phyloP scores from a whole-genome alignment of 2,329 filamentous ascomycete species.

The Metarhizium brunneum region DNA sequence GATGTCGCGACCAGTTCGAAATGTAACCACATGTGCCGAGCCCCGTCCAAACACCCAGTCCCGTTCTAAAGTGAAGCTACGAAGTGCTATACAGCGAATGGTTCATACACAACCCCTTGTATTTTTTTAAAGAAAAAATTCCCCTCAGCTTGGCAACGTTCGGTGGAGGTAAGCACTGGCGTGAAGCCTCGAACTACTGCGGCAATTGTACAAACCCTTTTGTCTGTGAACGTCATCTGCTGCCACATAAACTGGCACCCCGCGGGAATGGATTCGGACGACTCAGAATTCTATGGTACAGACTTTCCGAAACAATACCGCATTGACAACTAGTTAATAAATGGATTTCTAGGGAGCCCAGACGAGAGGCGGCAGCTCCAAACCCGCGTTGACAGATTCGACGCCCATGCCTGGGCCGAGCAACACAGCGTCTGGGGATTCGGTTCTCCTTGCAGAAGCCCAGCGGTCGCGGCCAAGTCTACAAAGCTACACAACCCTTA shows the following conservation, averaged over 20 bases:
- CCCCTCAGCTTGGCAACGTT: neutral
- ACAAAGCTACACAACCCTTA: slow-evolving; percentile 48
- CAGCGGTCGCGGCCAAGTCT: slow-evolving; percentile 3
- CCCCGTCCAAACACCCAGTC: too few species aligned
- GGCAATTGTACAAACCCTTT: neutral
- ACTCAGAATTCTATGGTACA: slow-evolving; percentile 50
- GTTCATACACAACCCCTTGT: neutral
- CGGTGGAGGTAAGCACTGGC: neutral
- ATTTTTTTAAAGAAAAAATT: neutral
- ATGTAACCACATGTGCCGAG: neutral
- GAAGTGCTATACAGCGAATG: too few species aligned
- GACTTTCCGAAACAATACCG: neutral
- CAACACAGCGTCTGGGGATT: slow-evolving; percentile 1
- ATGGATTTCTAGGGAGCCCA: slow-evolving; percentile 40
- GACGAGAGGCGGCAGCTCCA: slow-evolving; percentile 37
- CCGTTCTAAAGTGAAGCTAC: too few species aligned
- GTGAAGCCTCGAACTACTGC: neutral
- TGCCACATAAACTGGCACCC: too few species aligned
- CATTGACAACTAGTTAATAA: neutral
- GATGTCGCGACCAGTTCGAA: neutral
- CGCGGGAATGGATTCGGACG: slow-evolving; percentile 30
- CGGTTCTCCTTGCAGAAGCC: slow-evolving; percentile 2
- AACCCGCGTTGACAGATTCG: slow-evolving; percentile 39
- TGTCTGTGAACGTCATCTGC: neutral
- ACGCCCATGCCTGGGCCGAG: slow-evolving; percentile 35